A percentile compares a stretch with the other conserved stretches of the same genome.
These are phyloP conservation scores for Pontederia crassipes DNA, from an alignment of 176 grass and related monocot genomes.

Conservation along the genomic window DNA sequence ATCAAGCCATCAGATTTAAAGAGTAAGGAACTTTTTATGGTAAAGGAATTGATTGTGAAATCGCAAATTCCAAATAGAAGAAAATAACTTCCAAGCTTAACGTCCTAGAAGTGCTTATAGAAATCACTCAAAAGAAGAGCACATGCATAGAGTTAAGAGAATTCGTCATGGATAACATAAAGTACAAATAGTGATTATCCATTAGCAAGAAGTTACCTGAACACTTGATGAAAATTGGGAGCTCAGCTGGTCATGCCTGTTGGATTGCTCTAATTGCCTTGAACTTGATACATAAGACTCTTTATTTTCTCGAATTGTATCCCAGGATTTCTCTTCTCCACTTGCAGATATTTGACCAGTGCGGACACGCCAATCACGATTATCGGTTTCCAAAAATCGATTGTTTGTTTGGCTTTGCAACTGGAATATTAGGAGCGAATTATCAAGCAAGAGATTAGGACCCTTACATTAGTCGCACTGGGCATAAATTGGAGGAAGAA, in stretches of 20 bases:
- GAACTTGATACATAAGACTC: conserved; percentile 40
- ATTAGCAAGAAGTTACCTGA: conserved; percentile 28
- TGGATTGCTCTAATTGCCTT: conserved; percentile 45
- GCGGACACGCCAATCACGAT: conserved; percentile 76
- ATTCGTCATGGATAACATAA: too few relatives aligned
- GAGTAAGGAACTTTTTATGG: too few relatives aligned
- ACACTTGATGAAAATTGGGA: conserved; percentile 39
- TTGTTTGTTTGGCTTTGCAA: conserved; percentile 34
- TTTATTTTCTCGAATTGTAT: conserved; percentile 62
- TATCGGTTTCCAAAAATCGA: conserved; percentile 69
- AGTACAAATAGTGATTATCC: background rate
- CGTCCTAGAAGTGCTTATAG: too few relatives aligned
- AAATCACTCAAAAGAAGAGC: conserved; percentile 1
- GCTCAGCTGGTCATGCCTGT: conserved; percentile 47
- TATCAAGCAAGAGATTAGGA: conserved; percentile 1
- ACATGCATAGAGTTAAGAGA: conserved; percentile 4
- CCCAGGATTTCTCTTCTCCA: conserved; percentile 79
- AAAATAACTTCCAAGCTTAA: too few relatives aligned
- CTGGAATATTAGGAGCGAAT: conserved; percentile 29
- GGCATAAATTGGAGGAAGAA: background rate
- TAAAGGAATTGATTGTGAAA: too few relatives aligned
- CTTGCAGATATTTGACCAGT: conserved; percentile 28
- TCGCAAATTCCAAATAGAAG: too few relatives aligned
- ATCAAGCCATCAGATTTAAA: too few relatives aligned
- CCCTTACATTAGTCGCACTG: conserved; percentile 3